A percentile compares a stretch with the other conserved stretches of the same genome.
Evolutionary conservation across 1,284 basidiomycete species (phyloP).

Genomic region (Microbotryum violaceum): DNA sequence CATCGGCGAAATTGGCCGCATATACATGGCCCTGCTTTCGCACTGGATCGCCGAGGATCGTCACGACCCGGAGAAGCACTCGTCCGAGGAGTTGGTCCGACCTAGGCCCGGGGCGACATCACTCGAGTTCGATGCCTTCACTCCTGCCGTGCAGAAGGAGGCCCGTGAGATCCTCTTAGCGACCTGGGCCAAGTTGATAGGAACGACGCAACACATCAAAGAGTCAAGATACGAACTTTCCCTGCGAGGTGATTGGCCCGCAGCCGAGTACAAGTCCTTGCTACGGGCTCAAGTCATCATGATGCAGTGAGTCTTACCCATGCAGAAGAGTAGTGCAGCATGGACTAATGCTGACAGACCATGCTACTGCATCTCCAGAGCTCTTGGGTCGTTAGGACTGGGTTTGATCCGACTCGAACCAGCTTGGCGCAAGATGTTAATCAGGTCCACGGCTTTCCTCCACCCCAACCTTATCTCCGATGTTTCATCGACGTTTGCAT

Average conservation of each 20-base stretch:
- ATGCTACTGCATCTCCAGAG: neutral
- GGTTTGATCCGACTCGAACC: constrained; percentile 13
- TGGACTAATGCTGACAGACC: too few relatives aligned
- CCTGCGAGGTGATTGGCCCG: constrained; percentile 23
- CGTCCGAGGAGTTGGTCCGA: neutral
- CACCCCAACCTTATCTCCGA: constrained; percentile 26
- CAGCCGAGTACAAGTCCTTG: constrained; percentile 9
- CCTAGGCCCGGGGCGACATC: neutral
- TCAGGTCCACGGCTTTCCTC: constrained; percentile 22
- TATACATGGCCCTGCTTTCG: constrained; percentile 15
- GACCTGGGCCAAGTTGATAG: constrained; percentile 20
- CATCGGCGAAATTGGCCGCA: constrained; percentile 16
- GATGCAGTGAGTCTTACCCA: neutral
- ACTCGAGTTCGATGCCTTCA: neutral
- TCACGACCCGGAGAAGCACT: neutral
- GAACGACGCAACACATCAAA: constrained; percentile 2
- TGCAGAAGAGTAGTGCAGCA: too few relatives aligned
- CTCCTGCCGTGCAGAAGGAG: neutral
- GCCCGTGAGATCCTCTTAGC: constrained; percentile 20
- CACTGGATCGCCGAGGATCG: constrained; percentile 18
- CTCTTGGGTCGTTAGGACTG: constrained; percentile 13
- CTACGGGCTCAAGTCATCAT: constrained; percentile 17
- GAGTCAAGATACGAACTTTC: constrained; percentile 15
- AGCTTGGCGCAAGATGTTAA: constrained; percentile 16
- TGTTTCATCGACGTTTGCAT: constrained; percentile 15